These are phyloP conservation scores for Penicillium psychrofluorescens DNA, from an alignment of 495 filamentous ascomycete genomes.

Conservation along the genomic window DNA sequence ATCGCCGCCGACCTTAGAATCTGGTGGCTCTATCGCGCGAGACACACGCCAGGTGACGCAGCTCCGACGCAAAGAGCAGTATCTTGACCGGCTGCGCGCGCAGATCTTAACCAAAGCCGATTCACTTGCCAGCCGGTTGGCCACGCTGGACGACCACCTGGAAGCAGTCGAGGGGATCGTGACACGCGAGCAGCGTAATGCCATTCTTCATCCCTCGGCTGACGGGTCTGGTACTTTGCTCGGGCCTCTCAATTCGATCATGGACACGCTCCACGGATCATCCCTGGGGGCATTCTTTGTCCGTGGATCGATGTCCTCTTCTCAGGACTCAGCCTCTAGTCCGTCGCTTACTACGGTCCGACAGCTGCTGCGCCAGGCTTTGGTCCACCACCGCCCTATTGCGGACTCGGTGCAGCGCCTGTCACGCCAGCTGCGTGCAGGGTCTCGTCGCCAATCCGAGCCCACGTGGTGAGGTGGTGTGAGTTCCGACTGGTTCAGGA, in stretches of 20 bases:
- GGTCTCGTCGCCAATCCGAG: slow-evolving; percentile 6
- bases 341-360: slow-evolving; percentile 7
- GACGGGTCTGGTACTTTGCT: too few species aligned
- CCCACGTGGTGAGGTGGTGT: slow-evolving; percentile 6
- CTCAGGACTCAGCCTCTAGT: neutral
- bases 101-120: slow-evolving; percentile 33
- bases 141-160: slow-evolving; percentile 35
- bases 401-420: slow-evolving; percentile 13
- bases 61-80: slow-evolving; percentile 25
- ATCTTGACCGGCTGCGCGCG: slow-evolving; percentile 29
- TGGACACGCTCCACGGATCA: neutral
- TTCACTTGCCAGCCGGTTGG: slow-evolving; percentile 25
- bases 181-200: slow-evolving; percentile 15
- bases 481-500: neutral
- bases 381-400: slow-evolving; percentile 15
- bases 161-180: slow-evolving; percentile 32
- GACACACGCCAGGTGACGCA: slow-evolving; percentile 29
- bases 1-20: slow-evolving; percentile 10
- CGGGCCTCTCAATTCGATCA: neutral
- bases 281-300: neutral
- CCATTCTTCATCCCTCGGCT: neutral
- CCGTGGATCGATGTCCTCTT: neutral
- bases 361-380: slow-evolving; percentile 13
- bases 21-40: slow-evolving; percentile 10
- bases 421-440: slow-evolving; percentile 10